Base-by-base conservation (phyloP, 768 basidiomycete species). In the Amanita brunnescens region DNA sequence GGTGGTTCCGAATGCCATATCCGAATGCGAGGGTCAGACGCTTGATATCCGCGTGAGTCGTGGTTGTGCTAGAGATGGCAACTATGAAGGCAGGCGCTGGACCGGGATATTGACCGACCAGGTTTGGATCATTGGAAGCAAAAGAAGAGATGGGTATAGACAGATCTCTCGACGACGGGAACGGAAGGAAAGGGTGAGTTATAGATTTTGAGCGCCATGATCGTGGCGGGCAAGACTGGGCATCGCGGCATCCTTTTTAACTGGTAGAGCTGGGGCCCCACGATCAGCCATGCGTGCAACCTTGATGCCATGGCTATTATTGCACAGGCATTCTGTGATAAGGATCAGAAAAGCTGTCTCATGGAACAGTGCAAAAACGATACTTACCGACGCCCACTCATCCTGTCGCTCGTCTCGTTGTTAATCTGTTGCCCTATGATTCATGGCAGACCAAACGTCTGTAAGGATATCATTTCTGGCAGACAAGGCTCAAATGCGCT, bases 11-110 rank as follows among this genome's bases (percentile, higher is more conserved):
- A 16, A 92, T 66, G 0, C 85, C 86, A 53, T 73, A 67, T 0
- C 70, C 85, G 6, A 90, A 67, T 29, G 75, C 68, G 13, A 87
- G 72, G 2, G 81, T 71, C 13, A 80, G 67, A 3, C 72, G 64
- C 33, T 73, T 73, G 18, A 84, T 64, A 39, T 80, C 72, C 0
- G 61, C 71, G 7, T 88, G 78, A 0, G 83, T 72, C 40, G 90
- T 57, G 3, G 71, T 70, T 0, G 72, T 68, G 3, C 78, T 83
- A 0, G 84, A 76, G 1, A 67, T 62, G 0, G 82, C 83, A 56
- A 91, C 87, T 46, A 90, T 71, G 61, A 81, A 87, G 2, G 84
- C 85, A 7, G 75, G 73, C 2, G 66, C 52, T 2, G 66, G 57
- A 2, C 62, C 75, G 1, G 72, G 71, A 56, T 69, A 76, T 12